phyloP scores from a whole-genome alignment of 2,329 filamentous ascomycete genomes.

The Ophiosphaerella korrae region DNA sequence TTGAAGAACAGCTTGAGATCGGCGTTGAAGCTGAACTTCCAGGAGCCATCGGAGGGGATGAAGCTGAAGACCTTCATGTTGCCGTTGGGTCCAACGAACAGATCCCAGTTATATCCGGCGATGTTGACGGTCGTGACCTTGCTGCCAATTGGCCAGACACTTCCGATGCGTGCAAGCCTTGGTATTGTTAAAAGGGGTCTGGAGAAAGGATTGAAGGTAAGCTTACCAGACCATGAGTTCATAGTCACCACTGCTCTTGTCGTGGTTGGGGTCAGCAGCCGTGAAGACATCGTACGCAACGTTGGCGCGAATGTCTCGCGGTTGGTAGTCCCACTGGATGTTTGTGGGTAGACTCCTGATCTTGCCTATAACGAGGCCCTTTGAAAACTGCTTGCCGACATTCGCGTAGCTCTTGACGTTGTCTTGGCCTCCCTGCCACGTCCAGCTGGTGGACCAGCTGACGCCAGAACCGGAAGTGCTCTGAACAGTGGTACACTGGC shows the following conservation, averaged over 20 bases:
- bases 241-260: slow-evolving; percentile 31
- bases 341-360: slow-evolving; percentile 25
- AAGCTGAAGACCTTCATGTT: slow-evolving; percentile 66
- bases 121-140: slow-evolving; percentile 47
- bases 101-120: slow-evolving; percentile 58
- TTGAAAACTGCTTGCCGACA: slow-evolving; percentile 22
- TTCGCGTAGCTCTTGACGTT: slow-evolving; percentile 34
- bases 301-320: slow-evolving; percentile 19
- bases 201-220: background rate
- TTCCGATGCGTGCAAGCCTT: slow-evolving; percentile 23
- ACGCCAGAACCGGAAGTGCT: slow-evolving; percentile 19
- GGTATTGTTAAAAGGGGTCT: background rate
- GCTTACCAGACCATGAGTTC: slow-evolving; percentile 33
- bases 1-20: slow-evolving; percentile 63
- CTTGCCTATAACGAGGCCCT: slow-evolving; percentile 18
- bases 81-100: slow-evolving; percentile 65
- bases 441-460: slow-evolving; percentile 23
- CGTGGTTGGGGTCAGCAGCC: slow-evolving; percentile 24
- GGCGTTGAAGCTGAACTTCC: slow-evolving; percentile 57
- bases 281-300: slow-evolving; percentile 37
- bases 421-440: slow-evolving; percentile 24
- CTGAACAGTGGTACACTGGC: slow-evolving; percentile 27
- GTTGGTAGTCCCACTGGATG: slow-evolving; percentile 27
- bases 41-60: slow-evolving; percentile 43
- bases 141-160: slow-evolving; percentile 23